Evolutionary conservation across 2,329 filamentous ascomycete genomes (phyloP), one percentile per base, ranked within the genome.

Genomic region (Fusarium tuaranense): DNA sequence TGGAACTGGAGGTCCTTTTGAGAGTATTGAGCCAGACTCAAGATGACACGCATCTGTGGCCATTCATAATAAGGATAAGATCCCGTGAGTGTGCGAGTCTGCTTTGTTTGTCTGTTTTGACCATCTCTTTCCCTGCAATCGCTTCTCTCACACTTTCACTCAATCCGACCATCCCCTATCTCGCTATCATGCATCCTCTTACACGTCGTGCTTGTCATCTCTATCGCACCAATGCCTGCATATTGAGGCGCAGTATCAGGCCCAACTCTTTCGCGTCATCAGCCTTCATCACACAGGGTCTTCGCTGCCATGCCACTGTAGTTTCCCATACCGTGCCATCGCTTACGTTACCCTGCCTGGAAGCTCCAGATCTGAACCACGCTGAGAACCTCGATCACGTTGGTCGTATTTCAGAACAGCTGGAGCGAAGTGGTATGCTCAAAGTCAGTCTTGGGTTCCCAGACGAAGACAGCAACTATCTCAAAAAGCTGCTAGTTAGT

Each of bases 401-500:
- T 25, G 22, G 30, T 13, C 27, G 60, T 13, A 73, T 80, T 2
- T 71, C 63, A 1, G 58, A 69, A 10, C 71, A 73, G 16, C 70
- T 80, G 2, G 53, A 69, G 7, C 58, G 16, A 20, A 71, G 32
- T 1, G 83, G 83, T 7, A 80, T 85, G 46, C 79, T 85, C 65
- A 84, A 83, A 62, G 74, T 85, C 44, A 78, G 65, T 1, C 69
- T 85, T 0, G 64, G 71, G 1, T 85, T 85, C 39, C 20, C 61
- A 1, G 84, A 85, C 46, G 10, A 72, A 5, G 38, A 76, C 0
- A 84, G 83, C 68, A 55, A 63, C 0, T 86, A 86, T 41, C 80
- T 86, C 7, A 46, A 81, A 48, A 65, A 75, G 5, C 71, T 86
- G 7, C 68, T 86, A 14, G 20, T 69, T 4, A 80, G 76, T 20